Evolutionary conservation across 179 eudicot species (phyloP), one percentile per base, ranked within the genome.

Genomic region (Heliamphora pulchella): DNA sequence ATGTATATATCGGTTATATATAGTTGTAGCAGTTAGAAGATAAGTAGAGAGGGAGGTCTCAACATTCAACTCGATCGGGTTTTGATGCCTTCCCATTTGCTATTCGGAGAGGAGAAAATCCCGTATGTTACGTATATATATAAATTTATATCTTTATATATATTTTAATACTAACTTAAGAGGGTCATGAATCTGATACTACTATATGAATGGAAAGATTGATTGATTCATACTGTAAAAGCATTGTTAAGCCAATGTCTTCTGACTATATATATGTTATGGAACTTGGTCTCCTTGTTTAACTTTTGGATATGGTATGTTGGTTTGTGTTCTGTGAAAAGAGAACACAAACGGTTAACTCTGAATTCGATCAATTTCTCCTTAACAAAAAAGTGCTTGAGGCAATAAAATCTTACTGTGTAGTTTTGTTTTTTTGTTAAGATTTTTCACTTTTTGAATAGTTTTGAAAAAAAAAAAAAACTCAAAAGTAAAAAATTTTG

Each of bases 1-100:
- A 82, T 91, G 93, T 92, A 86, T 74, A 89, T 90, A 90, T 69
- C 6, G 9, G 64, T n/a, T n/a, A 66, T 48, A 77, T 76, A 71
- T 76, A 81, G 80, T 79, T 20, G 63, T 79, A 84, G 82, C 72
- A 66, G 83, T 75, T 74, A 51, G 55, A 58, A 22, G 76, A 78
- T n/a, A 70, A 57, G 68, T 68, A 51, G 71, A 41, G 73, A 61
- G 62, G 71, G 71, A 65, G 48, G 78, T 77, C 77, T 78, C 18
- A 18, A 54, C 65, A 55, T 82, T 71, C 31, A 58, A 78, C 69
- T 68, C 11, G 44, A n/a, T n/a, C n/a, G n/a, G 82, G 18, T 75
- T 80, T 13, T 44, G 20, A 11, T 75, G 68, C 70, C 50, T 59
- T 63, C 69, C 59, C 20, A 18, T 47, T 64, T 48, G 46, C 71